Percentiles rank a stretch among this genome's conserved stretches.
Evolutionary conservation across 352 stramenopile genomes (phyloP).

Genomic region (Hyaloperonospora arabidopsidis): DNA sequence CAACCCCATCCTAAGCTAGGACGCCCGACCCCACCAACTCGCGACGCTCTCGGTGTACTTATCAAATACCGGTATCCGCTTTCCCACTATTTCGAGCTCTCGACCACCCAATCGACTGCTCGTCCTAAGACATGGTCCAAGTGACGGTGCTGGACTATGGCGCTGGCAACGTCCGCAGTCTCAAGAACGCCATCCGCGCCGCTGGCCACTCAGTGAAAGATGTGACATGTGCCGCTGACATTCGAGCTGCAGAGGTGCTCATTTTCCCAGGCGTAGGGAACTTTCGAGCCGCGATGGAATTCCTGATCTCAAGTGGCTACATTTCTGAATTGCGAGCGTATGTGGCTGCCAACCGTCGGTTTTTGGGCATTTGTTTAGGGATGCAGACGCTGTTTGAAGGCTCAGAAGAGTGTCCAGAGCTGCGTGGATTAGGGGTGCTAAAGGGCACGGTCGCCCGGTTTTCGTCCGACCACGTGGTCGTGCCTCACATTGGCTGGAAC

Average conservation of each 20-base stretch:
- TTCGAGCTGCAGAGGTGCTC: conserved; percentile 76
- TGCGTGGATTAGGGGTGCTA: conserved; percentile 89
- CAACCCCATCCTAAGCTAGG: no score
- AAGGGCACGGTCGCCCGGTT: conserved; percentile 89
- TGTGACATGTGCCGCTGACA: conserved; percentile 86
- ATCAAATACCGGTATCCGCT: background rate
- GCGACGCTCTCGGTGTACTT: conserved; percentile 3
- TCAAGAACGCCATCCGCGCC: conserved; percentile 93
- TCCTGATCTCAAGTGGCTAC: conserved; percentile 86
- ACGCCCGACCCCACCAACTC: no score
- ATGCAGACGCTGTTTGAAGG: conserved; percentile 98
- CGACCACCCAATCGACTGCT: no score
- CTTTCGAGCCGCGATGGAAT: conserved; percentile 87
- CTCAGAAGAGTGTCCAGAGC: conserved; percentile 88
- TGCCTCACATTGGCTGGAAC: conserved; percentile 99
- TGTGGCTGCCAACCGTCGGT: conserved; percentile 77
- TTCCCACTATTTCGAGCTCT: background rate
- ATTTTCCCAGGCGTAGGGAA: conserved; percentile 84
- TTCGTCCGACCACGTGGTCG: conserved; percentile 58
- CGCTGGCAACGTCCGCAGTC: conserved; percentile 96
- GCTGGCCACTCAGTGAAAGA: conserved; percentile 86
- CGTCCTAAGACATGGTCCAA: conserved; percentile 41
- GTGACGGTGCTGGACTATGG: conserved; percentile 95
- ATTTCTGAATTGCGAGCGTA: conserved; percentile 87
- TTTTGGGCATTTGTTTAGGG: conserved; percentile 96